Percentiles rank a stretch among this genome's conserved stretches.
Conservation (phyloP, 257 asterid genomes). For the Nicotiana tabacum region DNA sequence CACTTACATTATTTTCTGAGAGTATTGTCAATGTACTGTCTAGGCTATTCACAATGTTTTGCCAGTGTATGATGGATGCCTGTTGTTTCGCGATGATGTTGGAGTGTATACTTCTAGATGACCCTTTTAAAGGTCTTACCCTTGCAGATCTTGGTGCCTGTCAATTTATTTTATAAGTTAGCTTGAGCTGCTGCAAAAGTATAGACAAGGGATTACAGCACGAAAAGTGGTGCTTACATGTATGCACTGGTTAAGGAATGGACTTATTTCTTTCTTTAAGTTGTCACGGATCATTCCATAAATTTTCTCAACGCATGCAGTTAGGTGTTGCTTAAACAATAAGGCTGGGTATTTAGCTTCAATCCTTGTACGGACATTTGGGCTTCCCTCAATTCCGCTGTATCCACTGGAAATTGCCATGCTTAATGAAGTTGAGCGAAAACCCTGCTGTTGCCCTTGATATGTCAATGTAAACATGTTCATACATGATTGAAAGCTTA, state of each 20-base stretch:
- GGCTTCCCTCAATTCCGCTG: slow-evolving; percentile 87
- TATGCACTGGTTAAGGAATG: slow-evolving; percentile 73
- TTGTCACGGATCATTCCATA: slow-evolving; percentile 84
- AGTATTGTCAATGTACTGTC: slow-evolving; percentile 61
- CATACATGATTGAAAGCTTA: slow-evolving; percentile 14
- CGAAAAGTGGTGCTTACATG: slow-evolving; percentile 46
- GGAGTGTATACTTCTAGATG: slow-evolving; percentile 62
- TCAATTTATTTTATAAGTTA: slow-evolving; percentile 20
- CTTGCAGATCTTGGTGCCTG: slow-evolving; percentile 93
- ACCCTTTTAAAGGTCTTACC: slow-evolving; percentile 66
- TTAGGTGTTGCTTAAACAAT: slow-evolving; percentile 83
- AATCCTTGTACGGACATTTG: slow-evolving; percentile 55
- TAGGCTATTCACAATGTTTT: slow-evolving; percentile 58
- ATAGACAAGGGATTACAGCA: neutral
- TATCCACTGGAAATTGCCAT: slow-evolving; percentile 78
- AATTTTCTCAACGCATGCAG: slow-evolving; percentile 91
- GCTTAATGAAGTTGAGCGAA: slow-evolving; percentile 58
- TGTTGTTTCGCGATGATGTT: slow-evolving; percentile 59
- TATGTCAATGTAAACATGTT: slow-evolving; percentile 16
- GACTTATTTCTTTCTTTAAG: slow-evolving; percentile 81
- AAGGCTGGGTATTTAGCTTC: slow-evolving; percentile 92
- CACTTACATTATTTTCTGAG: slow-evolving; percentile 60
- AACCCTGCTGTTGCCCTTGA: slow-evolving; percentile 43
- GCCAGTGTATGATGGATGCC: slow-evolving; percentile 80
- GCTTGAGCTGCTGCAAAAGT: slow-evolving; percentile 5